Evolutionary conservation across 371 early-diverging fungal species (phyloP), one percentile per base, ranked within the genome.

Genomic region (Entomophthora muscae): DNA sequence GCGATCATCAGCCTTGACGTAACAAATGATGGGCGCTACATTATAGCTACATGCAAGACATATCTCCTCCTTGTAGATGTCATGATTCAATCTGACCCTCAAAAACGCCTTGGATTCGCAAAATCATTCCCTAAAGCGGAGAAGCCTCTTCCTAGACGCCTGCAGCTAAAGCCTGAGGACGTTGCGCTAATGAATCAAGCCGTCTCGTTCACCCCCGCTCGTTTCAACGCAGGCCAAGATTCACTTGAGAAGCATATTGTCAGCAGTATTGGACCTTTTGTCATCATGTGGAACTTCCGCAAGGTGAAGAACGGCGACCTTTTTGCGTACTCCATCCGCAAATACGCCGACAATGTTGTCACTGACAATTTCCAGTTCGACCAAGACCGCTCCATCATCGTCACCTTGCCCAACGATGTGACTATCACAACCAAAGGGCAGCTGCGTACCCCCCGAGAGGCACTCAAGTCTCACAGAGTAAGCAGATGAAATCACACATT

Each of bases 201-300:
- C 24, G 77, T 94, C 12, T 72, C 77, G 32, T 98, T 97, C 65
- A 94, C 95, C 17, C 82, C 92, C 5, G 98, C 96, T 2, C 78
- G 83, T 54, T 97, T 98, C 78, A 92, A 93, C 75, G 82, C 84
- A 1, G 86, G 89, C 64, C 75, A 76, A 10, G 69, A 70, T 21
- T 80, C 79, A 26, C 72, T 71, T 22, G 94, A 93, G 66, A 80
- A 78, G 66, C 78, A 82, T 7, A 95, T 96, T 66, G 84, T 91
- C 63, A 68, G 83, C 54, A 85, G 87, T 57, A 91, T 95, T 3
- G 96, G 98, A 2, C 84, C 86, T 13, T 94, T 82, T 73, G 88
- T 97, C 33, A 80, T 98, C 54, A 83, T 90, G 7, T 98, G 98
- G 98, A 91, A 88, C 73, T 84, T 98, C 70, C 74, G 84, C 42